Base-by-base conservation (phyloP, 345 rosid genomes). In the Melastoma malabathricum region DNA sequence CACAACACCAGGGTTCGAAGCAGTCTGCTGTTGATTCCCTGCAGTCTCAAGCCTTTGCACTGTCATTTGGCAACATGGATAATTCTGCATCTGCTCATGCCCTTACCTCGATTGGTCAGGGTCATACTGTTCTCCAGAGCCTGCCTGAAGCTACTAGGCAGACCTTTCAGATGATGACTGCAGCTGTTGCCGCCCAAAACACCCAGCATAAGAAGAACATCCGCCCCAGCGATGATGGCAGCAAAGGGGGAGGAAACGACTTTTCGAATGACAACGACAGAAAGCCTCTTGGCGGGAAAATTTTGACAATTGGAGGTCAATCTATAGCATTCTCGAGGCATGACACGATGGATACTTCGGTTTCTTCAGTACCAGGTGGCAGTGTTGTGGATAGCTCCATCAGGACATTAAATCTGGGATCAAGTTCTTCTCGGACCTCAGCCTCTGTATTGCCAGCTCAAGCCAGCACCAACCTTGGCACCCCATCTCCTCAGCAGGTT, bases 301-400 rank as follows among this genome's bases (percentile, higher is more conserved):
- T 64, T 39, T 62, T 75, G 13, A 58, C 53, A 9, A 63, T 58
- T 50, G 60, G 60, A 15, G 92, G 83, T 43, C 98, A 84, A 60
- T 77, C 80, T 16, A 83, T 87, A 78, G 88, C 88, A 55, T 87
- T 92, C 76, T 73, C 87, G 3, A 69, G 81, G 69, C 65, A 73
- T 1, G 93, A 87, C 61, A 52, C 72, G 45, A 60, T 71, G 10
- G 89, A 81, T 48, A 27, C 87, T 43, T 59, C 87, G 15, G 78
- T 64, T 54, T 79, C 86, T 46, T 48, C 78, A 25, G 57, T 75
- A 20, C 71, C 83, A 2, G 80, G 73, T 59, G 75, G 70, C 68
- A 70, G 68, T 52, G 89, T 81, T 4, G 73, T 84, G 48, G 96
- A 92, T 64, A 84, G 87, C 62, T 83, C 98, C 38, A 73, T 73